Evolutionary conservation across 2,329 filamentous ascomycete genomes (phyloP), one percentile per base, ranked within the genome.

Genomic region (Monosporascus cannonballus): DNA sequence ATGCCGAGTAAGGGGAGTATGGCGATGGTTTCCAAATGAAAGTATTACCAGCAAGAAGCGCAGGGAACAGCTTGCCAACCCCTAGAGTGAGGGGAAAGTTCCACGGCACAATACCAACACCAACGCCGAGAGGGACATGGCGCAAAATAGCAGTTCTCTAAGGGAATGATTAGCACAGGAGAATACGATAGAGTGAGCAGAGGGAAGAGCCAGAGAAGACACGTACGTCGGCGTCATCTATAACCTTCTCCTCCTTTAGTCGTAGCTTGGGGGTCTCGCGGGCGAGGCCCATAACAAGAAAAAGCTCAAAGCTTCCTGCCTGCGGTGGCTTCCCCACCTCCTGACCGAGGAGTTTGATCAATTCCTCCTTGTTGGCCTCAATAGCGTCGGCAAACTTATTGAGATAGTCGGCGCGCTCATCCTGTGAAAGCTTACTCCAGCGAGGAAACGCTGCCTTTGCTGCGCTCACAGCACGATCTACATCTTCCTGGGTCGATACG

Each of bases 91-190:
- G 59, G 1, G 72, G 72, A 54, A 73, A 81, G 61, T 83, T 83
- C 79, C 79, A 83, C 2, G 79, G 78, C 34, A 76, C 74, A 55
- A 82, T 81, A 48, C 73, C 79, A 18, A 69, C 76, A 2, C 71
- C 71, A 9, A 76, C 68, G 17, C 76, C 76, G 9, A 78, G 64
- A 0, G 76, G 75, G 15, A 65, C 59, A 60, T 71, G 71, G 7
- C 47, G 47, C 2, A 27, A 8, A 11, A 27, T 27, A 27, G 27
- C 27, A 11, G 27, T 27, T 11, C 27, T 27, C 27, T 9, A 9
- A 27, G 3, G 27, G 27, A 27, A 27, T 2, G 8, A 11, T 27
- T 27, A 27, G 3, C 3, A 9, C 27, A 27, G 27, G 3, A 9
- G 27, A 39, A 39, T 18, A 1, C 3, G 2, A n/a, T 39, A 39